Conservation (phyloP, 441 rosid species). For the Populus hybrid region DNA sequence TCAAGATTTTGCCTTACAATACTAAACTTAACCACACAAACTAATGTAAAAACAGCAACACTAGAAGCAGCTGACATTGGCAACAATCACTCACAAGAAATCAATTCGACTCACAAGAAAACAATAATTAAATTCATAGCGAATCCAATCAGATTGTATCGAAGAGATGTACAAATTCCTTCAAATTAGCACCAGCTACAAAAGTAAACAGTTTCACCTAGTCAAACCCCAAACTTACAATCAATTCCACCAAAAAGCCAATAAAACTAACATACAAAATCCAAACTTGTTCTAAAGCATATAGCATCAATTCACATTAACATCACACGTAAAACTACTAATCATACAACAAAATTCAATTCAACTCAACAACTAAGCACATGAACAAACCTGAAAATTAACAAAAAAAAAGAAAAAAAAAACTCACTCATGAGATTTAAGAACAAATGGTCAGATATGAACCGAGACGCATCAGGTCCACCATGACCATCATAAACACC, state of each 20-base stretch:
- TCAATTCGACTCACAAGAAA: neutral
- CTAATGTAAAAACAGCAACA: neutral
- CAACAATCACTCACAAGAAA: neutral
- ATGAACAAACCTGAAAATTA: neutral
- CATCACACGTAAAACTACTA: neutral
- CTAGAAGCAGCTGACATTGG: neutral
- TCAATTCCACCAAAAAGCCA: neutral
- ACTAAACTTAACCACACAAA: neutral
- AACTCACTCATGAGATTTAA: constrained; percentile 64
- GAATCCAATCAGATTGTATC: neutral
- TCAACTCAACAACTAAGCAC: neutral
- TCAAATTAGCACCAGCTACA: neutral
- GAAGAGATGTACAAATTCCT: neutral
- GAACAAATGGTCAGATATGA: constrained; percentile 73
- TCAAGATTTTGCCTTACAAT: neutral
- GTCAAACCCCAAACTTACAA: neutral
- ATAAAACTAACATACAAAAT: neutral
- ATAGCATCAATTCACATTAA: neutral
- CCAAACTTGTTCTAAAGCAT: neutral
- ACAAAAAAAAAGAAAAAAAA: neutral
- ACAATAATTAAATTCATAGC: neutral
- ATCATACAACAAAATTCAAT: neutral
- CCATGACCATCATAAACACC: constrained; percentile 97
- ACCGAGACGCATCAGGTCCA: constrained; percentile 89
- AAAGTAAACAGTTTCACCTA: neutral